phyloP scores from a whole-genome alignment of 2,329 filamentous ascomycete genomes.

The Fusarium bulbicola region DNA sequence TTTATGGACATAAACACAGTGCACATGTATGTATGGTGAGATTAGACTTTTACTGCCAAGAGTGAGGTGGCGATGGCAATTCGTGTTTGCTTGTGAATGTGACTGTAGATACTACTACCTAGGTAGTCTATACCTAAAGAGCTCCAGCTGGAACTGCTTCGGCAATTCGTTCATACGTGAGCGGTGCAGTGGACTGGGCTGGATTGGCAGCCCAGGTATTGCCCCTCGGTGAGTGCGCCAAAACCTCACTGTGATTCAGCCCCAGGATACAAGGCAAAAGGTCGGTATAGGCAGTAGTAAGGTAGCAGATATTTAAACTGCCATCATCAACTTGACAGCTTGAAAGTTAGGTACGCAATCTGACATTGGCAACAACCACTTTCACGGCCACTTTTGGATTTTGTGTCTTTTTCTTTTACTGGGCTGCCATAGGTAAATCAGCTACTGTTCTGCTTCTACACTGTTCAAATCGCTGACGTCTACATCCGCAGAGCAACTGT shows the following conservation, averaged over 20 bases:
- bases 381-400: not conserved
- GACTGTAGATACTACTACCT: not conserved
- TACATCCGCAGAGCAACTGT: slow-evolving; percentile 26
- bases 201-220: not conserved
- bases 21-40: not conserved
- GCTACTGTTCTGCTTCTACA: not conserved
- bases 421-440: not conserved
- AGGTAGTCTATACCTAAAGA: not conserved
- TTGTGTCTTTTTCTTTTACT: not conserved
- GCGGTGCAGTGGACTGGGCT: not conserved
- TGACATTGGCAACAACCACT: not conserved
- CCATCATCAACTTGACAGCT: slow-evolving; percentile 7
- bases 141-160: not conserved
- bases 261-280: slow-evolving; percentile 35
- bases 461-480: slow-evolving; percentile 29
- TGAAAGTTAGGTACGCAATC: not conserved
- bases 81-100: not conserved
- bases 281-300: not conserved
- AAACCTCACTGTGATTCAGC: slow-evolving; percentile 19
- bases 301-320: slow-evolving; percentile 1
- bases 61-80: not conserved
- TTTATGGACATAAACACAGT: not conserved
- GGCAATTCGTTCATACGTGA: slow-evolving; percentile 4
- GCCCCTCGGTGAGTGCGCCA: not conserved
- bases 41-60: not conserved